Percentiles rank a stretch among this genome's conserved stretches.
phyloP scores from a whole-genome alignment of 2,329 filamentous ascomycete species.

The Cadophora malorum region DNA sequence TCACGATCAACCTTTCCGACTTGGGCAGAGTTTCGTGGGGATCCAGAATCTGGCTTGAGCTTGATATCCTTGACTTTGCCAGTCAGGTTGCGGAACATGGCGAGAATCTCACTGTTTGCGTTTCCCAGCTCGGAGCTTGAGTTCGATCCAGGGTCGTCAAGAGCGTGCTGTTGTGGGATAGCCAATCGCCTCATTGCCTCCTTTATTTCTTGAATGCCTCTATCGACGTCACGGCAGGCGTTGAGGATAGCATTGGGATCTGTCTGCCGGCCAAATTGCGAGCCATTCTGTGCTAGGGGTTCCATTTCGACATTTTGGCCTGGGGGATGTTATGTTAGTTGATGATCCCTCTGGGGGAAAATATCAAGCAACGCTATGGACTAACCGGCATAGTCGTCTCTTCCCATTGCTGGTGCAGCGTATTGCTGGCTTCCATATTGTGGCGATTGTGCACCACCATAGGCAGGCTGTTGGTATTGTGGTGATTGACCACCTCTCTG shows the following conservation, averaged over 20 bases:
- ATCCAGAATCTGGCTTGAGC: conserved; percentile 76
- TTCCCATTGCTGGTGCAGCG: conserved; percentile 50
- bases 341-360: no score
- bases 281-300: conserved; percentile 54
- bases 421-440: conserved; percentile 40
- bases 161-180: conserved; percentile 62
- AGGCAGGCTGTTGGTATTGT: conserved; percentile 31
- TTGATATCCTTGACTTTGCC: conserved; percentile 84
- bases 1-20: conserved; percentile 81
- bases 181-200: no score
- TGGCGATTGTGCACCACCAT: conserved; percentile 27
- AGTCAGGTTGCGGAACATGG: conserved; percentile 78
- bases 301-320: conserved; percentile 70
- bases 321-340: conserved; percentile 23
- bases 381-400: conserved; percentile 49
- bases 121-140: conserved; percentile 74
- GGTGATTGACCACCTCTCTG: conserved; percentile 52
- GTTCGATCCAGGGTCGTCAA: conserved; percentile 72
- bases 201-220: conserved; percentile 66
- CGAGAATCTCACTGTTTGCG: conserved; percentile 81
- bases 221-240: conserved; percentile 81
- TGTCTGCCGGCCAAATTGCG: conserved; percentile 53
- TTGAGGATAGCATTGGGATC: conserved; percentile 83
- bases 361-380: no score
- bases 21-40: conserved; percentile 77